phyloP scores from a whole-genome alignment of 805 yeast genomes.

The Candida multigemmis region DNA sequence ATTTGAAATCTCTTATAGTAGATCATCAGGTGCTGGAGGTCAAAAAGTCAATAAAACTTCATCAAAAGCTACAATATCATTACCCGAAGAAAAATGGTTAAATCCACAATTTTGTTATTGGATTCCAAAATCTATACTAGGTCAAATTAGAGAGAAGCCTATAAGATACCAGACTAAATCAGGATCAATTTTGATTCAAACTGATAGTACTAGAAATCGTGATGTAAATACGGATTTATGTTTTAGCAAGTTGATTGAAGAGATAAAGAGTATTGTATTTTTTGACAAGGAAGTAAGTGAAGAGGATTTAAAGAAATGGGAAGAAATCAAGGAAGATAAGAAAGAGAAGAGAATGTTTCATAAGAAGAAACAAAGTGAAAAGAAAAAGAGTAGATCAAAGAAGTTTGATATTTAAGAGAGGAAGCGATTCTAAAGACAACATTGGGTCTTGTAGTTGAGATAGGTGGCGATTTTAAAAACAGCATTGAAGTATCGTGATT shows the following conservation, averaged over 20 bases:
- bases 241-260: constrained; percentile 45
- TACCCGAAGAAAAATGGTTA: constrained; percentile 36
- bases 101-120: constrained; percentile 33
- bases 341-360: constrained; percentile 23
- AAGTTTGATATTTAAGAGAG: constrained; percentile 15
- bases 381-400: constrained; percentile 25
- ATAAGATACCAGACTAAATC: constrained; percentile 47
- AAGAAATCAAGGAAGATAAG: constrained; percentile 16
- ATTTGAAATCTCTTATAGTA: constrained; percentile 38
- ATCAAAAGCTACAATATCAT: constrained; percentile 55
- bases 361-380: constrained; percentile 30
- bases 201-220: constrained; percentile 52
- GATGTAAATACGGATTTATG: constrained; percentile 51
- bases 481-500: no score
- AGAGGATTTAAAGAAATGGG: constrained; percentile 46
- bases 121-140: constrained; percentile 48
- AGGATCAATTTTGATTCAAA: constrained; percentile 50
- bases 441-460: background rate
- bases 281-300: constrained; percentile 41
- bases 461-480: background rate
- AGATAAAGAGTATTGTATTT: constrained; percentile 37
- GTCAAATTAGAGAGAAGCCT: constrained; percentile 26
- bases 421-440: background rate
- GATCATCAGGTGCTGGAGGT: constrained; percentile 84
- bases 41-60: constrained; percentile 74